These are phyloP conservation scores for Teratosphaeria nubilosa DNA, from an alignment of 2,329 filamentous ascomycete species.

Conservation along the genomic window DNA sequence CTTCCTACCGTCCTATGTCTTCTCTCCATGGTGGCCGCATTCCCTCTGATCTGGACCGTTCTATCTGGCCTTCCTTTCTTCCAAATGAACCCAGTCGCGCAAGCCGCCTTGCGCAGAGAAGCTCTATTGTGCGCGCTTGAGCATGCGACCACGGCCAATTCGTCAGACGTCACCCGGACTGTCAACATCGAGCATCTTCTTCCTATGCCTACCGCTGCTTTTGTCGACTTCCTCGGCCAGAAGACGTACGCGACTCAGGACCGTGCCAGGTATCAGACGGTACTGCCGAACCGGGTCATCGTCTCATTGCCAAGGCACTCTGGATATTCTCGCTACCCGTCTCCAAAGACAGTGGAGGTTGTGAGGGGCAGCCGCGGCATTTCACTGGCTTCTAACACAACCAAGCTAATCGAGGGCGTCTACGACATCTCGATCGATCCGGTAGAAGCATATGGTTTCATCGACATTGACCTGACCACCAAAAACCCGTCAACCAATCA, in stretches of 20 bases:
- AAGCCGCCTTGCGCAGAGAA: slow-evolving; percentile 6
- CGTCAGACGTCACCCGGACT: slow-evolving; percentile 8
- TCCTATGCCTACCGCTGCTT: slow-evolving; percentile 8
- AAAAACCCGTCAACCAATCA: slow-evolving; percentile 12
- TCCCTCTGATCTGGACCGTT: neutral
- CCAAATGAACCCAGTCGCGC: slow-evolving; percentile 1
- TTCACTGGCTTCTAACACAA: slow-evolving; percentile 8
- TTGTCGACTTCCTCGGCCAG: slow-evolving; percentile 5
- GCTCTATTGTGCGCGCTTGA: slow-evolving; percentile 12
- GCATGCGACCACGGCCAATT: slow-evolving; percentile 4
- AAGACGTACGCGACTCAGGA: slow-evolving; percentile 1
- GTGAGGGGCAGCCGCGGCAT: slow-evolving; percentile 5
- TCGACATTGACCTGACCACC: slow-evolving; percentile 15
- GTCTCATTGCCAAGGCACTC: slow-evolving; percentile 13
- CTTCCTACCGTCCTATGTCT: neutral
- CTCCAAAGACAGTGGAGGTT: neutral
- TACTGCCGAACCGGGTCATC: slow-evolving; percentile 17
- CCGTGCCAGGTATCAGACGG: slow-evolving; percentile 8
- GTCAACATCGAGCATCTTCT: slow-evolving; percentile 20
- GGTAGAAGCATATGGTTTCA: slow-evolving; percentile 16
- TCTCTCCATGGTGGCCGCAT: neutral
- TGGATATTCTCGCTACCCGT: neutral
- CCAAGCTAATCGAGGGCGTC: slow-evolving; percentile 21
- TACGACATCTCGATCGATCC: slow-evolving; percentile 17
- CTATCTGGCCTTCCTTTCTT: neutral